These are phyloP conservation scores for Xanthoconium stramineum DNA, from an alignment of 768 basidiomycete genomes.

Conservation along the genomic window DNA sequence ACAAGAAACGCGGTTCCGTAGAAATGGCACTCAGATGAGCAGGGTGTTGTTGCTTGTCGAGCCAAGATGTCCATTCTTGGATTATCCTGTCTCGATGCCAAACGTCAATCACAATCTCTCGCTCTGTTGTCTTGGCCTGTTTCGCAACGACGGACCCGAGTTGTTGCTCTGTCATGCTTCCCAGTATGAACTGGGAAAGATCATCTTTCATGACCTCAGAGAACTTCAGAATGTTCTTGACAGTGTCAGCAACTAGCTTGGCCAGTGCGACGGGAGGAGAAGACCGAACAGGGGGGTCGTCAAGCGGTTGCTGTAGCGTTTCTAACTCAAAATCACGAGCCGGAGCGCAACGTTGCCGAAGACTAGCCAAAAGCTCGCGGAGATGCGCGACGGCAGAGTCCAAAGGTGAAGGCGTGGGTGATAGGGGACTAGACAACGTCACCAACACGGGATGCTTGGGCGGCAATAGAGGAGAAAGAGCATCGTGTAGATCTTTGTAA, in stretches of 20 bases:
- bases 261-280: slow-evolving; percentile 38
- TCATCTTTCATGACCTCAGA: slow-evolving; percentile 68
- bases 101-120: slow-evolving; percentile 48
- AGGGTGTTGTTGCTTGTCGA: slow-evolving; percentile 7
- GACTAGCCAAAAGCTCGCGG: slow-evolving; percentile 47
- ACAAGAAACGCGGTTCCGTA: slow-evolving; percentile 27
- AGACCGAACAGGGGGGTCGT: slow-evolving; percentile 28
- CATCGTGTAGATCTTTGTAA: slow-evolving; percentile 50
- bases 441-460: slow-evolving; percentile 46
- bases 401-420: slow-evolving; percentile 68
- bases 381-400: slow-evolving; percentile 53
- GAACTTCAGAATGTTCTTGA: slow-evolving; percentile 48
- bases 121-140: slow-evolving; percentile 55
- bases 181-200: slow-evolving; percentile 60
- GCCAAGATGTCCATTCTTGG: slow-evolving; percentile 25
- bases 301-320: slow-evolving; percentile 35
- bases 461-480: slow-evolving; percentile 58
- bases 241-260: slow-evolving; percentile 43
- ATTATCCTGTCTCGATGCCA: slow-evolving; percentile 39
- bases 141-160: slow-evolving; percentile 45
- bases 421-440: slow-evolving; percentile 53
- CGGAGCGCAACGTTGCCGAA: slow-evolving; percentile 66
- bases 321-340: slow-evolving; percentile 57
- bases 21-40: slow-evolving; percentile 12
- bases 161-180: slow-evolving; percentile 63